These are phyloP conservation scores for Pseudogymnoascus sp. DNA, from an alignment of 2,329 filamentous ascomycete genomes.

Conservation along the genomic window DNA sequence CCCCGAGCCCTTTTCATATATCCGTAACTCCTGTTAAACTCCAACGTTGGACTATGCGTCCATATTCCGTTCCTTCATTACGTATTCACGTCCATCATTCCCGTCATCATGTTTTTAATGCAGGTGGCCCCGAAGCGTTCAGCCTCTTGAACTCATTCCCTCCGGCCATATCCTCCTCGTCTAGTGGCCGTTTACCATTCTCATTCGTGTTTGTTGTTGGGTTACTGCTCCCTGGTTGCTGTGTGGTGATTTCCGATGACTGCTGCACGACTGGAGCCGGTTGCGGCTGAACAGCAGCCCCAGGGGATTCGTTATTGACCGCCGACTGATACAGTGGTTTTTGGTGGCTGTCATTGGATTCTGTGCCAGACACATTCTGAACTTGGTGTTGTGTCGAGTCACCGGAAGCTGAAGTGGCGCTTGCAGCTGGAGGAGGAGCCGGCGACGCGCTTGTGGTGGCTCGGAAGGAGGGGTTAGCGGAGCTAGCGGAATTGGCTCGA, in stretches of 20 bases:
- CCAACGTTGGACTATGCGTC: not conserved
- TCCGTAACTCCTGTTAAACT: conserved; percentile 5
- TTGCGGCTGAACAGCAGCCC: not conserved
- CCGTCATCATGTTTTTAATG: conserved; percentile 16
- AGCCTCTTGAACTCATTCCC: conserved; percentile 16
- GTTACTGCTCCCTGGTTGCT: not conserved
- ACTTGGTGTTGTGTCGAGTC: not conserved
- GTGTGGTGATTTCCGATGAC: not conserved
- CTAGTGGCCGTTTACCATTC: conserved; percentile 18
- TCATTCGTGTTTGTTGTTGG: conserved; percentile 10
- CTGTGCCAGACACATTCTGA: not conserved
- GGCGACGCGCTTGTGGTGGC: conserved; percentile 12
- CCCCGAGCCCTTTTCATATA: conserved; percentile 1
- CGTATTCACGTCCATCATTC: conserved; percentile 3
- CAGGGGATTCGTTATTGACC: not conserved
- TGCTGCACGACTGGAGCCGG: not conserved
- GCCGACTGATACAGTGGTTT: not conserved
- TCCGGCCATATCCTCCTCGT: conserved; percentile 15
- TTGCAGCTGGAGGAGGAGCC: conserved; percentile 19
- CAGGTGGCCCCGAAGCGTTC: conserved; percentile 16
- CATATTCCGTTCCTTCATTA: conserved; percentile 1
- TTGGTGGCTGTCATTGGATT: not conserved
- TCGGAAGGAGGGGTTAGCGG: conserved; percentile 13
- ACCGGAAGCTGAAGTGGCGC: conserved; percentile 8
- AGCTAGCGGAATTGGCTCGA: conserved; percentile 19